phyloP scores from a whole-genome alignment of 257 asterid genomes.

The Coffea eugenioides region DNA sequence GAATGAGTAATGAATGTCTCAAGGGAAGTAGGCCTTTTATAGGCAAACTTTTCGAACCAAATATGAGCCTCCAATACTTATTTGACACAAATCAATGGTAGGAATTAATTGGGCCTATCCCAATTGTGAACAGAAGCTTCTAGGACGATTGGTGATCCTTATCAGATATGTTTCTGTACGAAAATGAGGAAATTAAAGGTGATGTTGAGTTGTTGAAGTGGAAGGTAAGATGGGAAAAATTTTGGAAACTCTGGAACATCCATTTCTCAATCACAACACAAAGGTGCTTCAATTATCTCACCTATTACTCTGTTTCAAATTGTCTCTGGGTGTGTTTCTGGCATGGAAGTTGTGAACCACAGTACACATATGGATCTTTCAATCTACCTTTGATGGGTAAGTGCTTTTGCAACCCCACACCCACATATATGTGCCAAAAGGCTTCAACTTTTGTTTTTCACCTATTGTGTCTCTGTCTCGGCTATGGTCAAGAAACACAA shows the following conservation, averaged over 20 bases:
- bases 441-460: conserved; percentile 20
- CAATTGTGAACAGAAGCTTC: conserved; percentile 47
- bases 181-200: conserved; percentile 16
- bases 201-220: conserved; percentile 52
- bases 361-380: conserved; percentile 6
- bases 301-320: conserved; percentile 13
- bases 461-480: conserved; percentile 13
- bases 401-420: conserved; percentile 59
- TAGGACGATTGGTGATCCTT: conserved; percentile 21
- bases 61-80: conserved; percentile 41
- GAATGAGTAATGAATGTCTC: conserved; percentile 21
- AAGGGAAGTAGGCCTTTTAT: conserved; percentile 38
- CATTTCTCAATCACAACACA: conserved; percentile 33
- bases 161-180: conserved; percentile 10
- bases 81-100: conserved; percentile 33
- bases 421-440: conserved; percentile 8
- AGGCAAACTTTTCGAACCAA: conserved; percentile 31
- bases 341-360: conserved; percentile 37
- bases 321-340: conserved; percentile 8
- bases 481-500: conserved; percentile 5
- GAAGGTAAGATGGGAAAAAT: conserved; percentile 22
- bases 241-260: conserved; percentile 44
- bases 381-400: background rate
- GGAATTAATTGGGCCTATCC: conserved; percentile 48
- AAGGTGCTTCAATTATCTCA: background rate